Conservation (phyloP, 306 rosid species). For the Dryas alaskensis region DNA sequence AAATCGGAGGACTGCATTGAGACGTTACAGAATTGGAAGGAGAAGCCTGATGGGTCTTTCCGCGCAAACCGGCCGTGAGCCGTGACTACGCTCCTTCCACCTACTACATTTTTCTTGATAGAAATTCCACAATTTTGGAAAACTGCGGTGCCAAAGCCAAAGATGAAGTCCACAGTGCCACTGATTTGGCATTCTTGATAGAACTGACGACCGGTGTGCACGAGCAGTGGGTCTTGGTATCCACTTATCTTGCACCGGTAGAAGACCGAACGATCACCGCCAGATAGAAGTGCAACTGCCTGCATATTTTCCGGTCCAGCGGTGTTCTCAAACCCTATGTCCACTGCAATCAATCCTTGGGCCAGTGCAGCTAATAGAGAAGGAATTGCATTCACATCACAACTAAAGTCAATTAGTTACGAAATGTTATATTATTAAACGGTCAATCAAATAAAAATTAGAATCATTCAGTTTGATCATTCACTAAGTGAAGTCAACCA, state of each 20-base stretch:
- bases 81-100: not conserved
- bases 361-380: not conserved
- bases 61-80: not conserved
- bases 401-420: not conserved
- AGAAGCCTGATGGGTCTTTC: conserved; percentile 1
- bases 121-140: not conserved
- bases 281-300: conserved; percentile 9
- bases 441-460: not conserved
- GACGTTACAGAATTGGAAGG: conserved; percentile 14
- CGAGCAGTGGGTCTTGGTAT: conserved; percentile 18
- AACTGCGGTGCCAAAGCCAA: conserved; percentile 11
- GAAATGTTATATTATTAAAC: not conserved
- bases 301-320: not conserved
- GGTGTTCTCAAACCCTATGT: conserved; percentile 13
- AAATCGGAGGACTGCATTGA: too few relatives aligned
- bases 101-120: not conserved
- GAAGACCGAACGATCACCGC: not conserved
- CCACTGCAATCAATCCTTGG: conserved; percentile 12
- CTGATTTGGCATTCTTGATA: conserved; percentile 7
- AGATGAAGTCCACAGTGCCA: conserved; percentile 24
- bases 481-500: too few relatives aligned
- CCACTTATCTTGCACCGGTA: conserved; percentile 17
- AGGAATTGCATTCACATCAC: not conserved
- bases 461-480: too few relatives aligned
- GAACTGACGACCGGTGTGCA: conserved; percentile 8